Percentiles rank a stretch among this genome's conserved stretches.
These are phyloP conservation scores for Fraxinus latifolia DNA, from an alignment of 305 asterid genomes.

Conservation along the genomic window DNA sequence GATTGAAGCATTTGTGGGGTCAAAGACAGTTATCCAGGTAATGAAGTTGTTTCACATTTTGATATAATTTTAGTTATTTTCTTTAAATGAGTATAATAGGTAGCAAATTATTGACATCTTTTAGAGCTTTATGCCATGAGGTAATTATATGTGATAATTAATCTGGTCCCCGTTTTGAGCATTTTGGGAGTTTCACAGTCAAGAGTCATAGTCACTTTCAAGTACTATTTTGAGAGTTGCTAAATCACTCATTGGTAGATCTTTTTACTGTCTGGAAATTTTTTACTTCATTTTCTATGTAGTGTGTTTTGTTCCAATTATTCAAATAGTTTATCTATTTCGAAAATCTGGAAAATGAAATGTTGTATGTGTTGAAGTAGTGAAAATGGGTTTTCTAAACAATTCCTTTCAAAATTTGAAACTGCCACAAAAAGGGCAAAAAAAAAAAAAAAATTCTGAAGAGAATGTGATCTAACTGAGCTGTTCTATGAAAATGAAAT, in stretches of 20 bases:
- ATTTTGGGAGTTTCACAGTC: neutral
- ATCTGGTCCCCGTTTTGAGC: neutral
- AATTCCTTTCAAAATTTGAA: neutral
- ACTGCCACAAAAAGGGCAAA: neutral
- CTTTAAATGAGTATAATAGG: neutral
- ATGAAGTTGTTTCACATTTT: neutral
- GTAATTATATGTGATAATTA: neutral
- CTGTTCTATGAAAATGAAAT: neutral
- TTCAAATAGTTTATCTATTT: neutral
- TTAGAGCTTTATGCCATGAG: neutral
- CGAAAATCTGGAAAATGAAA: neutral
- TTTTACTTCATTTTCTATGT: neutral
- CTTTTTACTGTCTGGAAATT: neutral
- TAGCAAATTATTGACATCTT: neutral
- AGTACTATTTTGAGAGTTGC: neutral
- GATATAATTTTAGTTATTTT: constrained; percentile 5
- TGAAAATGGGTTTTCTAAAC: neutral
- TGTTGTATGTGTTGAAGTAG: neutral
- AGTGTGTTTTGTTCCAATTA: neutral
- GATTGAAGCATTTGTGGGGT: constrained; percentile 91
- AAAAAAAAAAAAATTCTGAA: neutral
- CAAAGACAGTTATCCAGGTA: constrained; percentile 96
- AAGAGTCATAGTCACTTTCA: neutral
- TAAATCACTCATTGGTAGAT: neutral
- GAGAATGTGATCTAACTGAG: neutral